Percentiles rank a stretch among this genome's conserved stretches.
phyloP scores from a whole-genome alignment of 1,139 yeast genomes.

The Yarrowia galli region DNA sequence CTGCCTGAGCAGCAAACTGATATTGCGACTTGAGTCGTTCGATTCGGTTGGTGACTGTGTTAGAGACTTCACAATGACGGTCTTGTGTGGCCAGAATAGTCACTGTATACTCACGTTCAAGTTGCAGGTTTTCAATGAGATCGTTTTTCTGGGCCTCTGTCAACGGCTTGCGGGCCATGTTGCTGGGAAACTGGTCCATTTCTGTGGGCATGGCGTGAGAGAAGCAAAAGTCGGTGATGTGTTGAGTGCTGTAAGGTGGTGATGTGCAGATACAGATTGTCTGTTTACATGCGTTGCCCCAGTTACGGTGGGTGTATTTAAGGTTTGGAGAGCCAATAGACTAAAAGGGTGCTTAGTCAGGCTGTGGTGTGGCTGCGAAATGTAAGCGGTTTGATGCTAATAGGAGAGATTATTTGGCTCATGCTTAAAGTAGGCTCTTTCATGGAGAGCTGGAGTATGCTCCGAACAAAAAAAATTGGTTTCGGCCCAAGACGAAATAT shows the following conservation, averaged over 20 bases:
- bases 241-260: not conserved
- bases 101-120: constrained; percentile 45
- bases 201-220: constrained; percentile 16
- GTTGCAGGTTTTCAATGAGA: constrained; percentile 46
- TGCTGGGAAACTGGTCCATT: constrained; percentile 32
- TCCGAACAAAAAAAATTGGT: too few relatives aligned
- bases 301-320: not conserved
- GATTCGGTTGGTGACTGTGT: constrained; percentile 47
- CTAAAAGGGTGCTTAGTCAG: too few relatives aligned
- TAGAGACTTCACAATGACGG: not conserved
- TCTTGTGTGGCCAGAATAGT: not conserved
- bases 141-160: constrained; percentile 47
- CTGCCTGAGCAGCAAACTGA: constrained; percentile 49
- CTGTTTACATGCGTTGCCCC: constrained; percentile 28
- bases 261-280: not conserved
- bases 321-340: too few relatives aligned
- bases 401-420: too few relatives aligned
- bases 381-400: too few relatives aligned
- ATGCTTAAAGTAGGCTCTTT: too few relatives aligned
- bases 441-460: too few relatives aligned
- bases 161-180: constrained; percentile 37
- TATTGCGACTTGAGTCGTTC: constrained; percentile 48
- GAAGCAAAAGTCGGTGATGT: not conserved
- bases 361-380: too few relatives aligned
- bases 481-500: too few relatives aligned